These are phyloP conservation scores for Magnusiomyces fungicola DNA, from an alignment of 1,139 yeast species.

Conservation along the genomic window DNA sequence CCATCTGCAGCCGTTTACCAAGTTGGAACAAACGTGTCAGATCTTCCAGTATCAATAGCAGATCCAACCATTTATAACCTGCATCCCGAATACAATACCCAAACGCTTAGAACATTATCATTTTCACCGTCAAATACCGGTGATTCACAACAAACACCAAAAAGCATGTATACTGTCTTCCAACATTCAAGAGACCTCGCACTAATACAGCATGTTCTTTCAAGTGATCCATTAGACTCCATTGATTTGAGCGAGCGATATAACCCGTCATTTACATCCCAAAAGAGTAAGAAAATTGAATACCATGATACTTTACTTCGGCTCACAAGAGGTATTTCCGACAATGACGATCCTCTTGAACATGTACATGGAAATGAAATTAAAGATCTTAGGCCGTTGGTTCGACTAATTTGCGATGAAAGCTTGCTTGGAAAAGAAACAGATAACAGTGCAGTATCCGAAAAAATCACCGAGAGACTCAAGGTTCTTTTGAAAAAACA, in stretches of 20 bases:
- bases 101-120: background rate
- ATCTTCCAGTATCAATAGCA: background rate
- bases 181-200: slow-evolving; percentile 2
- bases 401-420: background rate
- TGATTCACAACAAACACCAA: background rate
- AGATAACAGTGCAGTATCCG: background rate
- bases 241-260: background rate
- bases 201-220: slow-evolving; percentile 4
- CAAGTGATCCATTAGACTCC: background rate
- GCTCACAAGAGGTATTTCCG: background rate
- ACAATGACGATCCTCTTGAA: background rate
- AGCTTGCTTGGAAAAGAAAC: background rate
- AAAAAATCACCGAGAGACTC: background rate
- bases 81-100: slow-evolving; percentile 1
- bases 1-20: background rate
- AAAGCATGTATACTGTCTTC: background rate
- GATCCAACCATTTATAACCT: background rate
- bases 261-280: background rate
- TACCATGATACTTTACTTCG: background rate
- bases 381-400: background rate
- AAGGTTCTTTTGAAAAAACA: background rate
- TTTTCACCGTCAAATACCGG: background rate
- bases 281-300: background rate
- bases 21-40: background rate
- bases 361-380: background rate